Conservation (phyloP, 345 rosid species). For the Anacardium occidentale region DNA sequence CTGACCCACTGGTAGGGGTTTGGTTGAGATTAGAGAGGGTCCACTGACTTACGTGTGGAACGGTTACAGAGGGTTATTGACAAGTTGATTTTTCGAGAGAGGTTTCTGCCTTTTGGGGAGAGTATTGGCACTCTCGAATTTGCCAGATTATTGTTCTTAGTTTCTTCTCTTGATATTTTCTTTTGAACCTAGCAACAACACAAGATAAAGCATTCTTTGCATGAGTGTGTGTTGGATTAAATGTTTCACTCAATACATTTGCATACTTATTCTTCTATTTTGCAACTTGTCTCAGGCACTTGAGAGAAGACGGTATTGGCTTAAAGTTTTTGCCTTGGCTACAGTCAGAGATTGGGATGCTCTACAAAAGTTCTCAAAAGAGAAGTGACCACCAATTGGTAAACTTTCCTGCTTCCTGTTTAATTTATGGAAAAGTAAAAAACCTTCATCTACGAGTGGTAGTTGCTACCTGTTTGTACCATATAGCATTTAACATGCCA, state of each 20-base stretch:
- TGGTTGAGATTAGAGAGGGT: no score
- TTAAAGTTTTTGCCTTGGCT: constrained; percentile 89
- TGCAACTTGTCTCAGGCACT: constrained; percentile 51
- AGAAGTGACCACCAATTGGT: constrained; percentile 94
- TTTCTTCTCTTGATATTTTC: no score
- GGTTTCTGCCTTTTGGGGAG: no score
- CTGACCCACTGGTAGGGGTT: no score
- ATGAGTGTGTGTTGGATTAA: no score
- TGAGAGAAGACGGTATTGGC: constrained; percentile 98
- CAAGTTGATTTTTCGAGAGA: no score
- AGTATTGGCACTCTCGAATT: no score
- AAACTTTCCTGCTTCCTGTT: constrained; percentile 7
- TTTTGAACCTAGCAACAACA: not conserved
- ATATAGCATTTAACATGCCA: not conserved
- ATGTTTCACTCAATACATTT: not conserved
- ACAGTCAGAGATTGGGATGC: constrained; percentile 92
- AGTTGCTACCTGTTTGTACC: constrained; percentile 12
- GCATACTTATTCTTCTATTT: not conserved
- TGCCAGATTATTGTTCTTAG: no score
- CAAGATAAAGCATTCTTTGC: not conserved
- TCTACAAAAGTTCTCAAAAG: constrained; percentile 89
- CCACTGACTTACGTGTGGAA: no score
- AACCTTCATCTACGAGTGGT: constrained; percentile 5
- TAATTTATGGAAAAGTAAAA: not conserved
- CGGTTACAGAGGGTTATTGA: no score